Base-by-base conservation (phyloP, 2,329 filamentous ascomycete species). In the Fusarium piperis region DNA sequence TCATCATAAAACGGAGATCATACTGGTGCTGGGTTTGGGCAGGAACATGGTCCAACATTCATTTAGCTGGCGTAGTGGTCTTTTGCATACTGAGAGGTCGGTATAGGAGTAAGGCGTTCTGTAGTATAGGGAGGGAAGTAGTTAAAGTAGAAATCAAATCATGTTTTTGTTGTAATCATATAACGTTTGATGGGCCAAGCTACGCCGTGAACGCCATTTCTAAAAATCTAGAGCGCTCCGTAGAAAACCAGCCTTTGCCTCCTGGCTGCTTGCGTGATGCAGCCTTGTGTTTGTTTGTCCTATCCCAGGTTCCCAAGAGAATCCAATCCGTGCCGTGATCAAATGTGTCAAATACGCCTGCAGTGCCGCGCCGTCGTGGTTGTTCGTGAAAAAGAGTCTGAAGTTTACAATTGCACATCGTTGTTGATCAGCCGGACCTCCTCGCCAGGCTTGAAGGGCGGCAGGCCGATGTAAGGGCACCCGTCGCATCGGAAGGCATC, bases 361-460 rank as follows among this genome's bases (percentile, higher is more conserved):
- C 61, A 73, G 70, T 72, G 70, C 67, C 63, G 44, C 72, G 62
- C 65, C 64, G 53, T 59, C 55, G 59, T 71, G 26, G 52, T 73
- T 67, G 67, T 57, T 73, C 52, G 61, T 53, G 51, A 59, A 59
- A 59, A 53, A 55, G 33, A 33, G 57, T 44, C 15, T 33, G 20
- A 41, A n/a, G 23, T 69, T 64, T 81, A 97, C 78, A 97, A 84
- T 84, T 97, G 95, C 65, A 94, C 89, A 78, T 94, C 90, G 74
- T 97, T 94, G 81, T 97, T 95, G 77, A 97, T 80, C 67, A 99
- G 85, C 78, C 91, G 88, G 57, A 98, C 94, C 84, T 98, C 94
- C 85, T 99, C 95, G 16, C 96, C 96, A 4, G 94, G 94, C 86
- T 98, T 97, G 86, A 99, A 99, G 6, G 96, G 93, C 15, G 96